Base-by-base conservation (phyloP, 1,284 basidiomycete species). In the Hymenochaete sp. region DNA sequence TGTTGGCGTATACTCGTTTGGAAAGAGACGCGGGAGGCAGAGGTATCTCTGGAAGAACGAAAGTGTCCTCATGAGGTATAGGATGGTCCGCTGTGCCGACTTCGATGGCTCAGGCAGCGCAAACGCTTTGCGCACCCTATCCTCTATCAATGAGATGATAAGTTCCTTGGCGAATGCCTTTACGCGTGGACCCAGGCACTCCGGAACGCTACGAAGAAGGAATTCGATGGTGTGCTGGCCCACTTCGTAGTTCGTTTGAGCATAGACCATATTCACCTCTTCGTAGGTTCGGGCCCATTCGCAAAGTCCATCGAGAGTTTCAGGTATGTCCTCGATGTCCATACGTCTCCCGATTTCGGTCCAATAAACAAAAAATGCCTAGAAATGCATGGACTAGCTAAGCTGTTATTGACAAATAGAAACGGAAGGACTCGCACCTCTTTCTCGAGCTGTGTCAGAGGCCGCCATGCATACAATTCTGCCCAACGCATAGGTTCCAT, bases 261-360 rank as follows among this genome's bases (percentile, higher is more conserved):
- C 61, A 8, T 69, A 67, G 2, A 67, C 48, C 67, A 71, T 68
- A 40, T 60, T 37, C 4, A 48, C 47, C 35, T 60, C 48, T 51
- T 71, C 70, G 47, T 72, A 73, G 1, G 56, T 57, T 67, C 70
- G 39, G 26, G 58, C 52, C 68, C 68, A 72, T 10, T 53, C 54
- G 9, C 53, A 49, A 36, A 72, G 53, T 3, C 55, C 65, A 13
- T 67, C 61, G 9, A 64, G 36, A 4, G 59, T 65, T 4, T 59
- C 58, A 3, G 69, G 70, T 28, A 73, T 67, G 49, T 68, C 64
- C 28, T 59, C 52, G 28, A 73, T 70, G 3, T 61, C 57, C 67
- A 70, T 67, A 26, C 62, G 57, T 29, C 51, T 52, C 1, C 68
- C 68, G 14, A 71, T 59, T 49, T 71, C 65, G 2, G 47, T 47